A percentile compares a stretch with the other conserved stretches of the same genome.
Evolutionary conservation across 352 stramenopile species (phyloP).

Genomic region (Lagenidium giganteum): DNA sequence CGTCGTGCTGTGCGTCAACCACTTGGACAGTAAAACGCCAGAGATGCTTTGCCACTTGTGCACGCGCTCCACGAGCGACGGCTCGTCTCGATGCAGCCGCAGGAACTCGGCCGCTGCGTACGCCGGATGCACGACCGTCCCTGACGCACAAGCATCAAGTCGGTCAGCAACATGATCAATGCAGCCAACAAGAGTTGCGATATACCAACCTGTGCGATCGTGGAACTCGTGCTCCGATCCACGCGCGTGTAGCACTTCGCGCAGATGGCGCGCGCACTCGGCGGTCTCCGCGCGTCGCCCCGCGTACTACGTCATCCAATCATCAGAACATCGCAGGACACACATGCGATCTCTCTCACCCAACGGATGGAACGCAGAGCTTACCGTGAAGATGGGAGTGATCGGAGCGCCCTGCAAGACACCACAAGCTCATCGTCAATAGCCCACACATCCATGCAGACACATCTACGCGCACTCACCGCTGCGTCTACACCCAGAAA

Average conservation of each 20-base stretch:
- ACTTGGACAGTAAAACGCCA: slow-evolving; percentile 84
- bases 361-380: not conserved
- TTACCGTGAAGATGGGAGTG: slow-evolving; percentile 76
- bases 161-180: not conserved
- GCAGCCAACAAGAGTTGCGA: too few relatives aligned
- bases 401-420: slow-evolving; percentile 38
- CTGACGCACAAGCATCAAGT: too few relatives aligned
- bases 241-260: slow-evolving; percentile 26
- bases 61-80: slow-evolving; percentile 35
- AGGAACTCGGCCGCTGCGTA: slow-evolving; percentile 90
- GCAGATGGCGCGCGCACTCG: slow-evolving; percentile 41
- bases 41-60: slow-evolving; percentile 88
- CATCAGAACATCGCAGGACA: not conserved
- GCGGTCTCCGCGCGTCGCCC: slow-evolving; percentile 43
- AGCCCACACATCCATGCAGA: not conserved
- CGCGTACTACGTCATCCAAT: slow-evolving; percentile 37
- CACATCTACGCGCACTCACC: slow-evolving; percentile 10
- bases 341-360: not conserved
- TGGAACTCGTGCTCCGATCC: slow-evolving; percentile 50
- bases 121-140: slow-evolving; percentile 80
- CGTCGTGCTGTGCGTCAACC: slow-evolving; percentile 39
- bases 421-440: not conserved
- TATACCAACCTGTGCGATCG: slow-evolving; percentile 55
- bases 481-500: slow-evolving; percentile 79
- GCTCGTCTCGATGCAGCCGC: slow-evolving; percentile 66